These are phyloP conservation scores for Trichoderma koningiopsis DNA, from an alignment of 2,329 filamentous ascomycete species.

Conservation along the genomic window DNA sequence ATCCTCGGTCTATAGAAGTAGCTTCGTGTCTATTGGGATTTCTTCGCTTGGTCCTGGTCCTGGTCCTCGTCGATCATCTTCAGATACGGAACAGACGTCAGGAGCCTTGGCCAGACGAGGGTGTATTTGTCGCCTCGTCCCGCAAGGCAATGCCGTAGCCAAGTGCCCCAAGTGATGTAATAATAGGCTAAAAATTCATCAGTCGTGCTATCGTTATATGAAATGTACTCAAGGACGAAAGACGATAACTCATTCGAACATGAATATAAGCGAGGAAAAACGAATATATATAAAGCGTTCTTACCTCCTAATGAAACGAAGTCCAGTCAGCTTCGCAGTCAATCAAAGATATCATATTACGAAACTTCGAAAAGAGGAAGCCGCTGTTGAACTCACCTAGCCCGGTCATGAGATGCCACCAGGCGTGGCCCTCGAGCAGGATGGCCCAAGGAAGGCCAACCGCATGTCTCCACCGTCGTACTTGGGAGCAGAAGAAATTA, in stretches of 20 bases:
- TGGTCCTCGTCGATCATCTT: slow-evolving; percentile 17
- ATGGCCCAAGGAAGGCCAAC: slow-evolving; percentile 80
- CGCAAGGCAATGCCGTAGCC: slow-evolving; percentile 76
- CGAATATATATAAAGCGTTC: not conserved
- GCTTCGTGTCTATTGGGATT: not conserved
- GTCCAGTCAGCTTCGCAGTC: not conserved
- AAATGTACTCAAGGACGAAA: not conserved
- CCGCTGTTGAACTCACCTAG: slow-evolving; percentile 50
- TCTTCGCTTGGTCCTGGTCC: not conserved
- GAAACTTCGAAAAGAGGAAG: not conserved
- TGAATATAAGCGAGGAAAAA: not conserved
- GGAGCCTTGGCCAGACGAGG: slow-evolving; percentile 67
- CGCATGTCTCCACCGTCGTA: slow-evolving; percentile 66
- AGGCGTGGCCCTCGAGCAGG: slow-evolving; percentile 60
- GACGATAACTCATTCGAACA: not conserved
- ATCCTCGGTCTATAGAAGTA: not conserved
- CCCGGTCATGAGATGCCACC: slow-evolving; percentile 79
- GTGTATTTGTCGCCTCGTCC: slow-evolving; percentile 70
- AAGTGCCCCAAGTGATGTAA: slow-evolving; percentile 82
- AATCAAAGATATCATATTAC: not conserved
- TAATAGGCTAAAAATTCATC: slow-evolving; percentile 62
- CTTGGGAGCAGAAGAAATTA: slow-evolving; percentile 69
- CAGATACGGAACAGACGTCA: slow-evolving; percentile 56
- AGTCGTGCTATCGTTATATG: not conserved
- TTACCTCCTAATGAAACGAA: slow-evolving; percentile 1